phyloP scores from a whole-genome alignment of 2,329 filamentous ascomycete species.

The Cercospora beticola region DNA sequence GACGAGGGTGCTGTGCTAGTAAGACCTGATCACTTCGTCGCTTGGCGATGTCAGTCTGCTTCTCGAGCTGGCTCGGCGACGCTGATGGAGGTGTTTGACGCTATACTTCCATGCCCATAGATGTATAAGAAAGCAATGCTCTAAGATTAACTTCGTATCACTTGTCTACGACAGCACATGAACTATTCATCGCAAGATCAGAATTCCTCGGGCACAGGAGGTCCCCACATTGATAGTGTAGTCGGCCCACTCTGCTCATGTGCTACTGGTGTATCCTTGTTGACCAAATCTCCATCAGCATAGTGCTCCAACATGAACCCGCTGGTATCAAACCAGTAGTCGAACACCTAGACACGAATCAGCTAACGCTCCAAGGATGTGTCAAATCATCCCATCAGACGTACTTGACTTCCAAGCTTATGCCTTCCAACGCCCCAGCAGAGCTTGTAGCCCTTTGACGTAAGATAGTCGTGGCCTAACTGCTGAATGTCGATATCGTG shows the following conservation, averaged over 20 bases:
- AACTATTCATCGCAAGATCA: background rate
- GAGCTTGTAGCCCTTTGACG: conserved; percentile 51
- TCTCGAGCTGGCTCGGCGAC: background rate
- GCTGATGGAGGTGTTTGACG: background rate
- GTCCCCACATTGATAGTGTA: conserved; percentile 34
- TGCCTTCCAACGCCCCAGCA: conserved; percentile 68
- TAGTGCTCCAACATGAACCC: conserved; percentile 47
- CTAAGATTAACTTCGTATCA: too few relatives aligned
- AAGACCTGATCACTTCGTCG: conserved; percentile 58
- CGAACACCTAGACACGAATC: conserved; percentile 53
- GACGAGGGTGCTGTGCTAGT: conserved; percentile 58
- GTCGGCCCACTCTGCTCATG: conserved; percentile 40
- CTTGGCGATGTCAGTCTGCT: conserved; percentile 39
- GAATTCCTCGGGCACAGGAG: conserved; percentile 31
- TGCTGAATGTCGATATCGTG: conserved; percentile 70
- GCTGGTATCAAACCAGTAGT: conserved; percentile 60
- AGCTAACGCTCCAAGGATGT: background rate
- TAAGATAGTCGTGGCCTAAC: conserved; percentile 61
- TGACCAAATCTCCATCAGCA: conserved; percentile 67
- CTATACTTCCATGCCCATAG: background rate
- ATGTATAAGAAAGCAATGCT: background rate
- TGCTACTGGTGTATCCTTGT: conserved; percentile 49
- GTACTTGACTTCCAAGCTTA: conserved; percentile 16
- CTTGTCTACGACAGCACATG: background rate
- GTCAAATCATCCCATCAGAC: background rate